phyloP scores from a whole-genome alignment of 768 basidiomycete species.

The Tricholoma matsutake region DNA sequence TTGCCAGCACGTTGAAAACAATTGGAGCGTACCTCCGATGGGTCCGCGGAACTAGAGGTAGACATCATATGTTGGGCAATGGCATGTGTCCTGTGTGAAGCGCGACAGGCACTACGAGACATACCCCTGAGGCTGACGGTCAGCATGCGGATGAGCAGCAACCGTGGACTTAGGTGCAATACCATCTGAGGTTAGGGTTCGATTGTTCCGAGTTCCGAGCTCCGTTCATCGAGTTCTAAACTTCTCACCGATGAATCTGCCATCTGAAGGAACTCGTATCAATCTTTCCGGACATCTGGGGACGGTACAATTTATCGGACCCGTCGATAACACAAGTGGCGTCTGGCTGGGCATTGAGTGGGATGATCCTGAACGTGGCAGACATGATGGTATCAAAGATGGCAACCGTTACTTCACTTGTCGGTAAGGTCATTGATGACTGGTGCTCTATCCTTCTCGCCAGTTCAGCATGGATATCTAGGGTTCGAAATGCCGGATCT shows the following conservation, averaged over 20 bases:
- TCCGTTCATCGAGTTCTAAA: background rate
- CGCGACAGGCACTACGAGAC: conserved; percentile 36
- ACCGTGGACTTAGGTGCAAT: too few relatives aligned
- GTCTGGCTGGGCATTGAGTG: conserved; percentile 97
- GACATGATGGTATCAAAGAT: conserved; percentile 82
- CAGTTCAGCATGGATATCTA: conserved; percentile 27
- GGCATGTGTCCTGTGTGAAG: conserved; percentile 40
- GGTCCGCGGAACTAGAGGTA: conserved; percentile 25
- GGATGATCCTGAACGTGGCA: conserved; percentile 84
- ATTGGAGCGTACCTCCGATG: conserved; percentile 33
- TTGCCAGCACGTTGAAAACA: conserved; percentile 7
- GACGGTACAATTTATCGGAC: conserved; percentile 68
- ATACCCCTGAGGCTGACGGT: conserved; percentile 32
- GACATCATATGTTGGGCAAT: conserved; percentile 51
- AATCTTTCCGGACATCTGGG: conserved; percentile 51
- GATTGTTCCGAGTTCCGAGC: background rate
- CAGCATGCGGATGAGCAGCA: conserved; percentile 13
- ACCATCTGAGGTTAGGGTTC: background rate
- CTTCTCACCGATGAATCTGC: conserved; percentile 20
- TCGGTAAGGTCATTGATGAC: conserved; percentile 44
- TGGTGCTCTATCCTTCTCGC: conserved; percentile 12
- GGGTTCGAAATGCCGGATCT: conserved; percentile 63
- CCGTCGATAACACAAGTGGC: conserved; percentile 59
- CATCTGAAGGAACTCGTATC: conserved; percentile 54
- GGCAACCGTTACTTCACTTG: conserved; percentile 77